These are phyloP conservation scores for Dactylonectria macrodidyma DNA, from an alignment of 2,329 filamentous ascomycete genomes.

Conservation along the genomic window DNA sequence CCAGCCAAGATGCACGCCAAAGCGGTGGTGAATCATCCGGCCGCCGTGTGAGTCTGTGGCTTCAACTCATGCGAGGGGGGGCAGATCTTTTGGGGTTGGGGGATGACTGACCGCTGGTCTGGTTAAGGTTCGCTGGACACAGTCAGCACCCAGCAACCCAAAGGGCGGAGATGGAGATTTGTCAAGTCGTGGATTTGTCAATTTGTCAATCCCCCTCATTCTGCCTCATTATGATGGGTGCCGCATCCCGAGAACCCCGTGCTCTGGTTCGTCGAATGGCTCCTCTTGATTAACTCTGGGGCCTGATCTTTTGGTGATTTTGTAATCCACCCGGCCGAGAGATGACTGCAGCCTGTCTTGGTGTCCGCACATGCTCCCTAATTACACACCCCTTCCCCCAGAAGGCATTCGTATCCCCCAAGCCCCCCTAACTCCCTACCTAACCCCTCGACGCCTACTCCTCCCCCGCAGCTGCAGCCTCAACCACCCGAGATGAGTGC, in stretches of 20 bases:
- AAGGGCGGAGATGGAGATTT: conserved; percentile 32
- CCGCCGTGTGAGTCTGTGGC: conserved; percentile 6
- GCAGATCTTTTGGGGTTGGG: background rate
- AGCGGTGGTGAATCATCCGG: conserved; percentile 13
- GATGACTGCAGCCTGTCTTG: conserved; percentile 5
- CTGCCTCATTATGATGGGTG: background rate
- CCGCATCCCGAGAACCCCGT: conserved; percentile 19
- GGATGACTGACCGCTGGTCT: conserved; percentile 28
- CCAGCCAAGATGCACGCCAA: background rate
- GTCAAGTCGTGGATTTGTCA: background rate
- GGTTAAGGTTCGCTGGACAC: conserved; percentile 23
- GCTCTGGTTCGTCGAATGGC: conserved; percentile 1
- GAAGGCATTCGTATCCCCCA: too few relatives aligned
- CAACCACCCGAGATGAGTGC: conserved; percentile 5
- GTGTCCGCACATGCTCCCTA: background rate
- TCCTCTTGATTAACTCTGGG: too few relatives aligned
- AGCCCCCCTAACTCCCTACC: too few relatives aligned
- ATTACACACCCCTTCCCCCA: background rate
- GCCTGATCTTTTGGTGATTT: background rate
- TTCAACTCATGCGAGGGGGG: background rate
- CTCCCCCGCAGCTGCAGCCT: background rate
- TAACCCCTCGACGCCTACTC: background rate
- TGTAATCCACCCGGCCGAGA: conserved; percentile 10
- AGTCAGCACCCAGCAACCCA: conserved; percentile 26
- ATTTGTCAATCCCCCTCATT: conserved; percentile 6